Conservation (phyloP, 1,284 basidiomycete genomes). For the Malassezia pachydermatis region DNA sequence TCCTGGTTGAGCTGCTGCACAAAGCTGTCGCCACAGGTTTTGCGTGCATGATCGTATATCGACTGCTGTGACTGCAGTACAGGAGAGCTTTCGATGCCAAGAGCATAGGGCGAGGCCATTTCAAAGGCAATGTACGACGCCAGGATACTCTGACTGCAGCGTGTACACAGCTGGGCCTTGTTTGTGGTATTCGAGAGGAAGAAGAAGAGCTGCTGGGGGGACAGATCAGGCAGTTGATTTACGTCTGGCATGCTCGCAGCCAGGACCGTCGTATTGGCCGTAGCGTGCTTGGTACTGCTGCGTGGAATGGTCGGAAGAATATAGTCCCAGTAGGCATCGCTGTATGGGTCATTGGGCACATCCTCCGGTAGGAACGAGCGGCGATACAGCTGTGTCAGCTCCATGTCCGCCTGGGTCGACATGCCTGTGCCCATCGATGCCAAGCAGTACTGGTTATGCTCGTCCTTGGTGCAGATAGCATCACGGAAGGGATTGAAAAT, state of each 20-base stretch:
- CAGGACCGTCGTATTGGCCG: background rate
- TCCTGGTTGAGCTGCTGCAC: constrained; percentile 12
- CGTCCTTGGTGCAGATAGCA: constrained; percentile 13
- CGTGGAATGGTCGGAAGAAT: constrained; percentile 4
- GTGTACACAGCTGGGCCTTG: constrained; percentile 19
- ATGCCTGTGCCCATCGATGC: constrained; percentile 1
- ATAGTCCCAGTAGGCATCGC: constrained; percentile 10
- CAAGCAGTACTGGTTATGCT: constrained; percentile 6
- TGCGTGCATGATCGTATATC: constrained; percentile 19
- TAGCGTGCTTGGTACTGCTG: background rate
- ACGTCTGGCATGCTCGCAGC: background rate
- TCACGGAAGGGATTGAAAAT: constrained; percentile 18
- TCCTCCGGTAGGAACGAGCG: background rate
- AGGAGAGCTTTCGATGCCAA: constrained; percentile 21
- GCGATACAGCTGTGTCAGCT: background rate
- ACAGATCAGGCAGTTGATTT: background rate
- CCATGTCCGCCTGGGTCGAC: background rate
- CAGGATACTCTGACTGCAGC: constrained; percentile 22
- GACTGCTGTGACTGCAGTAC: constrained; percentile 20
- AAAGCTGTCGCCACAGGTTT: constrained; percentile 19
- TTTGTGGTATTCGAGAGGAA: constrained; percentile 21
- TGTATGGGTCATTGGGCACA: background rate
- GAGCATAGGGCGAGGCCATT: constrained; percentile 24
- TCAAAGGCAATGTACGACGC: constrained; percentile 28
- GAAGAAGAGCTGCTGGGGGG: constrained; percentile 23